Conservation (phyloP, 2,329 filamentous ascomycete species). For the Westerdykella aurantiaca region DNA sequence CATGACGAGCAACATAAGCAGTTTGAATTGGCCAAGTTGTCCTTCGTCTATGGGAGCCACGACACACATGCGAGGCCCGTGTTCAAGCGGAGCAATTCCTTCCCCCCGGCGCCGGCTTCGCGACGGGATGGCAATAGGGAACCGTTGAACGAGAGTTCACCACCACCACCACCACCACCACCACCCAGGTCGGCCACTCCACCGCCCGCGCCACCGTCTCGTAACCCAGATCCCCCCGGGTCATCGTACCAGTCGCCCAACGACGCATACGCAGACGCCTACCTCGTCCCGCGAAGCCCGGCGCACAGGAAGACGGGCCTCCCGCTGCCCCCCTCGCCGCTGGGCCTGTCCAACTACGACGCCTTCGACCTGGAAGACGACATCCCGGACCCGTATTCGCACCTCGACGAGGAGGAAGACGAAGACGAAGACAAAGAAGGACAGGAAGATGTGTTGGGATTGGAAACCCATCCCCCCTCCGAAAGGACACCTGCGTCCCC, state of each 20-base stretch:
- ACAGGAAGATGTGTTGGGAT: conserved; percentile 6
- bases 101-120: conserved; percentile 13
- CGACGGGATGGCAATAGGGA: conserved; percentile 11
- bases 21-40: conserved; percentile 26
- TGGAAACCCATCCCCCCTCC: background rate
- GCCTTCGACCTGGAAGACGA: conserved; percentile 38
- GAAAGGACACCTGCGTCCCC: too few species aligned
- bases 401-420: conserved; percentile 26
- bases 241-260: conserved; percentile 26
- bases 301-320: conserved; percentile 19
- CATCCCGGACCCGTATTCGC: conserved; percentile 21
- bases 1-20: conserved; percentile 29
- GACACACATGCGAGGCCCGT: conserved; percentile 30
- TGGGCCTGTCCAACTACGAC: conserved; percentile 42
- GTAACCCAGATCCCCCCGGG: conserved; percentile 1
- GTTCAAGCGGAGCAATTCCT: conserved; percentile 7
- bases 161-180: background rate
- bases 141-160: conserved; percentile 14
- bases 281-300: conserved; percentile 12
- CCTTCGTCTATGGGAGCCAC: conserved; percentile 27
- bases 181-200: conserved; percentile 17
- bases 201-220: conserved; percentile 11
- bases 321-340: conserved; percentile 34
- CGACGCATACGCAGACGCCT: conserved; percentile 24
- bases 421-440: conserved; percentile 20